These are phyloP conservation scores for Biancaea sappan DNA, from an alignment of 306 rosid species.

Conservation along the genomic window DNA sequence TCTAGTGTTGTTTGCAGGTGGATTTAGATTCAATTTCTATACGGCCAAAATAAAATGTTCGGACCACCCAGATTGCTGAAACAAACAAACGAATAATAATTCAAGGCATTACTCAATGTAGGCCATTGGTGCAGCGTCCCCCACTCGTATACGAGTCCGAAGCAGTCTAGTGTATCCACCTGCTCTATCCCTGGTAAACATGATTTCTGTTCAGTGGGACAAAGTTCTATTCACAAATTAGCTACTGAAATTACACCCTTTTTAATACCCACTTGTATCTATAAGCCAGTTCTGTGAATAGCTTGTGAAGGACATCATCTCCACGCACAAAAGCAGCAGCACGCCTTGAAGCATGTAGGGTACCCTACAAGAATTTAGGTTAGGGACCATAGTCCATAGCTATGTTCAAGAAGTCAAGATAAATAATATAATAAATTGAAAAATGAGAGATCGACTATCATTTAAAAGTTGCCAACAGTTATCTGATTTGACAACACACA, in stretches of 20 bases:
- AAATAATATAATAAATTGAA: not conserved
- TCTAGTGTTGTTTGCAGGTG: not conserved
- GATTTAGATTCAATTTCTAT: not conserved
- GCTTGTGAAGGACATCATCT: constrained; percentile 90
- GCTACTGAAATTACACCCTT: constrained; percentile 15
- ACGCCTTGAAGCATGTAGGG: constrained; percentile 78
- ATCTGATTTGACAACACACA: constrained; percentile 10
- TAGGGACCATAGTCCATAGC: not conserved
- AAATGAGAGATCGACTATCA: not conserved
- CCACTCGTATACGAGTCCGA: constrained; percentile 88
- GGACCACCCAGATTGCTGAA: not conserved
- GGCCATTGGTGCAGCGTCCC: constrained; percentile 99
- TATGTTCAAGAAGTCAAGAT: constrained; percentile 13
- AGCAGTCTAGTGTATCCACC: constrained; percentile 97
- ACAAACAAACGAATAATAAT: constrained; percentile 4
- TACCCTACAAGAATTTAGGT: constrained; percentile 53
- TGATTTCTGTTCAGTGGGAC: constrained; percentile 30
- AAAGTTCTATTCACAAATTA: not conserved
- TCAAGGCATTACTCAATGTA: constrained; percentile 76
- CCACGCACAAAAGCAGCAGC: constrained; percentile 89
- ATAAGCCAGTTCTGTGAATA: constrained; percentile 88
- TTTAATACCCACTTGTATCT: constrained; percentile 68
- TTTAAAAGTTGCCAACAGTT: not conserved
- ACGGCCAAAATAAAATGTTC: not conserved
- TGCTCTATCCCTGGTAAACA: constrained; percentile 70